Evolutionary conservation across 495 filamentous ascomycete species (phyloP).

Genomic region (Aspergillus avenaceus): DNA sequence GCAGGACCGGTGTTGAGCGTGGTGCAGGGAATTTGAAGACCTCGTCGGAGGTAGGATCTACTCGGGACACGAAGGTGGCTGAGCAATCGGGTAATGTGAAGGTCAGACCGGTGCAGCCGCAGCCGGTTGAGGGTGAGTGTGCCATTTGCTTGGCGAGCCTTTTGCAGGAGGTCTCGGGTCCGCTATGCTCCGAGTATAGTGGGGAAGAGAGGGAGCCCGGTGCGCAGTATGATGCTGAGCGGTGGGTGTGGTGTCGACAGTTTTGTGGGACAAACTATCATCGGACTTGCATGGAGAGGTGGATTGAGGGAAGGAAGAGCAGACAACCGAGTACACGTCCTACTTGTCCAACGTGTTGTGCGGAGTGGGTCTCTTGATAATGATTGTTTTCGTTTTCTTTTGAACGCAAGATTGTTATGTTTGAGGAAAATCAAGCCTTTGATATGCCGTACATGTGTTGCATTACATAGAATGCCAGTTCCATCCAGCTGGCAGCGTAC

Average conservation of each 20-base stretch:
- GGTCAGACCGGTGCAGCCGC: background rate
- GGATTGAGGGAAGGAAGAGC: too few species aligned
- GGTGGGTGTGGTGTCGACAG: constrained; percentile 6
- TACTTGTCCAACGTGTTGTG: constrained; percentile 11
- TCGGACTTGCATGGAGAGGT: constrained; percentile 6
- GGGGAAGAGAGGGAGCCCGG: background rate
- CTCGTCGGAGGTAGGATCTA: too few species aligned
- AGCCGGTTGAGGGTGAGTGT: constrained; percentile 2
- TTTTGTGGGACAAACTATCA: constrained; percentile 12
- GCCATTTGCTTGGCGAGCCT: constrained; percentile 3
- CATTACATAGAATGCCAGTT: too few species aligned
- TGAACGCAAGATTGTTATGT: too few species aligned
- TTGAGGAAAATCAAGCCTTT: too few species aligned
- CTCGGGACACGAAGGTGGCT: background rate
- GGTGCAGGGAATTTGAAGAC: too few species aligned
- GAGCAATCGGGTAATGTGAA: too few species aligned
- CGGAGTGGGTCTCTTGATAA: constrained; percentile 8
- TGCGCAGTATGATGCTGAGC: background rate
- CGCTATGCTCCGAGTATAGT: background rate
- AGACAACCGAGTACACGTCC: background rate
- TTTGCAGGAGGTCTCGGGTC: background rate
- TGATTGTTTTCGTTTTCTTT: background rate
- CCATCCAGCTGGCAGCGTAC: too few species aligned
- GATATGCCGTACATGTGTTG: too few species aligned
- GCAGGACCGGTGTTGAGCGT: too few species aligned